These are phyloP conservation scores for Solanum bulbocastanum DNA, from an alignment of 257 asterid species.

Conservation along the genomic window DNA sequence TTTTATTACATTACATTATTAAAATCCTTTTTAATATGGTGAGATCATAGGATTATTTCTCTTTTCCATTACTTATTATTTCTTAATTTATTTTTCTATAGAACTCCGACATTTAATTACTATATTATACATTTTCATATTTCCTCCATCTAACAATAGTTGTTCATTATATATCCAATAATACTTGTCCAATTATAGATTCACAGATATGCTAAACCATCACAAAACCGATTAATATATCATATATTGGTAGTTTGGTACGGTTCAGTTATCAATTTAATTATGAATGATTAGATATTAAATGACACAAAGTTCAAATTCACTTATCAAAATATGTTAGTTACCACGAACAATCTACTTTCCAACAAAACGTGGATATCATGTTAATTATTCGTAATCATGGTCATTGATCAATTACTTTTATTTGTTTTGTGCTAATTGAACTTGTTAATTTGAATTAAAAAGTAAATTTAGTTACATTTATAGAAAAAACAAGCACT, in stretches of 20 bases:
- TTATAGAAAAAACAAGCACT: background rate
- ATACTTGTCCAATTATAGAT: rapidly evolving
- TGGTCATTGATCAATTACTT: background rate
- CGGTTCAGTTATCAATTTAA: no score
- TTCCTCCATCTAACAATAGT: no score
- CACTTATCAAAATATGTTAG: background rate
- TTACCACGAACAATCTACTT: background rate
- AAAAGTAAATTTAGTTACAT: background rate
- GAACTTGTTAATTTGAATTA: background rate
- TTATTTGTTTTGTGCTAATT: background rate
- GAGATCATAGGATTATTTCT: background rate
- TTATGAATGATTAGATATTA: no score
- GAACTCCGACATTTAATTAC: background rate
- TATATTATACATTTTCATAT: no score
- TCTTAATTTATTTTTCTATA: background rate
- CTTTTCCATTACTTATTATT: background rate
- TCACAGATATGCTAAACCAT: no score
- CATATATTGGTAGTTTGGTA: no score
- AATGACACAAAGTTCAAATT: no score
- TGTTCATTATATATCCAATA: no score
- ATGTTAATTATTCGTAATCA: background rate
- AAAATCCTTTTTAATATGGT: background rate
- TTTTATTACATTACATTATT: no score
- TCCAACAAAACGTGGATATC: background rate
- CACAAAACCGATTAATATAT: no score